Evolutionary conservation across 2,329 filamentous ascomycete species (phyloP), one percentile per base, ranked within the genome.

Genomic region (Scorias spongiosa): DNA sequence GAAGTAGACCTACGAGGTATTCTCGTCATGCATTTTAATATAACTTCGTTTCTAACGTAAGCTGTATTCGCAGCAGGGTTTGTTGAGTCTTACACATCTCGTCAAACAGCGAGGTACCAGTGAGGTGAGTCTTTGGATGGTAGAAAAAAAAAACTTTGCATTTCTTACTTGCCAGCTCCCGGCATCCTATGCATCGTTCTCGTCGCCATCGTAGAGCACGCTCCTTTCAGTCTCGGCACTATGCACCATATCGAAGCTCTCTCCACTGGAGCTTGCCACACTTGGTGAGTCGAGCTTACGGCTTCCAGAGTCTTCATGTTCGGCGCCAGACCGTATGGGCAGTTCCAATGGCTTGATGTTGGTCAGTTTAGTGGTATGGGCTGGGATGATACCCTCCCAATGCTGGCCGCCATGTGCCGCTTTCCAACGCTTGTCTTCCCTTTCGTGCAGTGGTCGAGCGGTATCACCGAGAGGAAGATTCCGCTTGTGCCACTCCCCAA

Each of bases 401-500:
- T 68, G 53, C 44, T 67, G 59, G 20, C 67, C 64, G 44, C 69
- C 67, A 46, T 68, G 62, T 5, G 62, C 52, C 2, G 64, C 66
- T 51, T 51, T 49, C 8, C 47, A 49, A 28, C 54, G 47, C 40
- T 42, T 46, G 2, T 61, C 52, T 50, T 70, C 66, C 37, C 62
- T 62, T 55, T 73, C 70, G 44, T 66, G 60, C 11, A 71, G 56
- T 39, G 62, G 56, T 15, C 66, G 58, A 5, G 45, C 48, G 37
- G 41, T 45, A 42, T 44, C 41, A 1, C 51, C 51, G 1, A 69
- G 59, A 40, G 75, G 61, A 10, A 94, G 66, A 54, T 76, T 76
- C 42, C 81, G 73, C 26, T 82, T 72, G 63, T 95, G 86, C 89
- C 89, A 98, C 41, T 87, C 80, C 2, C 89, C 89, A 11, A 89